Evolutionary conservation across 2,329 filamentous ascomycete genomes (phyloP), one percentile per base, ranked within the genome.

Genomic region (Chaetomiaceae sp.): DNA sequence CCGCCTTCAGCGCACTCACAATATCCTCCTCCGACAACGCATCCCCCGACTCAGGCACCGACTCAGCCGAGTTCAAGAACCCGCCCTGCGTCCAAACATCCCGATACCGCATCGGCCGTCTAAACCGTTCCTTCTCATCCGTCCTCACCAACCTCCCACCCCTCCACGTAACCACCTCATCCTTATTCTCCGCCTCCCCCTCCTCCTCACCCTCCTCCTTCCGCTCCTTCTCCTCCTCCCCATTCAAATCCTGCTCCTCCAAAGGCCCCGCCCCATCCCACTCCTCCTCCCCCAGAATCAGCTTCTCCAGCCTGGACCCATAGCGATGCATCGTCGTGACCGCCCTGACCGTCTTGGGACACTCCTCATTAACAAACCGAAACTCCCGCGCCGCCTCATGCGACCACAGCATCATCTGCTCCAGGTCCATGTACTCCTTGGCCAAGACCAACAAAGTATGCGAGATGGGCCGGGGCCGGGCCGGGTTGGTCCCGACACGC

Each of bases 361-460:
- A 78, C 5, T 66, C 64, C 9, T 61, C 61, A 36, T 73, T 66
- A 29, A 81, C 69, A 33, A 67, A 63, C 3, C 60, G 57, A 15
- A 75, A 62, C 57, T 72, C 66, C 14, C 63, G 65, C n/a, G 73
- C 72, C 7, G 76, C 70, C 3, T 73, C 69, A 3, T 59, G 61
- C 2, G 77, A 80, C 78, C 77, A 82, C 1, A 73, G 71, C 17
- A 72, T 69, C 62, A 74, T 66, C 59, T 71, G 70, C 52, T 77
- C 73, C 37, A 80, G 67, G 48, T 78, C 72, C 38, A 77, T 67
- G 67, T 78, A 81, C 50, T 77, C 72, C 50, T 71, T 72, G 58
- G 75, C 73, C 23, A 83, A 70, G 23, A 72, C 64, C 48, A 78
- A 70, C 9, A 83, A 66, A 4, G 80, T 77, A 40, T 72, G 69